Conservation (phyloP, 768 basidiomycete species). For the Phanerochaete sordida region DNA sequence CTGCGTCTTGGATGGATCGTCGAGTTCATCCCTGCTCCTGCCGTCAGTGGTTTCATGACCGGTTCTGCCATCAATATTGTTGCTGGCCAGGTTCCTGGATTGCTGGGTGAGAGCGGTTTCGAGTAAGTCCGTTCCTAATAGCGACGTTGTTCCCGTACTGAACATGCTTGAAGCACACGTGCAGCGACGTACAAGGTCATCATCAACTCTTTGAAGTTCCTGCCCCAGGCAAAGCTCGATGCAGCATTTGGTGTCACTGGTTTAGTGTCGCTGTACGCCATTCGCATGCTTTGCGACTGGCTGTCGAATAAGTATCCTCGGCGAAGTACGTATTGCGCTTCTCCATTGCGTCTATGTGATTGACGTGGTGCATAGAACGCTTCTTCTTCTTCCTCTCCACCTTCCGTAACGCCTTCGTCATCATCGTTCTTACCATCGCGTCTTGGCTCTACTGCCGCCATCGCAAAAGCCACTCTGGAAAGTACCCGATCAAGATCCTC, state of each 20-base stretch:
- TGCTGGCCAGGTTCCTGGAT: conserved; percentile 79
- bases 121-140: conserved; percentile 45
- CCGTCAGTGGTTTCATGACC: conserved; percentile 91
- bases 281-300: conserved; percentile 54
- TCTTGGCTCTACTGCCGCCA: conserved; percentile 82
- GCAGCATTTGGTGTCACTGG: conserved; percentile 88
- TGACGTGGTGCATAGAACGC: conserved; percentile 40
- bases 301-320: conserved; percentile 59
- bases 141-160: background rate
- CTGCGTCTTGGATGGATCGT: conserved; percentile 91
- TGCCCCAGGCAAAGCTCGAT: conserved; percentile 68
- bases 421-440: conserved; percentile 81
- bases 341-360: background rate
- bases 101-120: conserved; percentile 86
- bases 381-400: conserved; percentile 77
- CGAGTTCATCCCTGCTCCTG: conserved; percentile 86
- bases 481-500: conserved; percentile 83
- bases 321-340: conserved; percentile 37
- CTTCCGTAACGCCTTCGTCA: conserved; percentile 81
- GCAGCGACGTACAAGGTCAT: conserved; percentile 83
- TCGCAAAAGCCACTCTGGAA: conserved; percentile 51
- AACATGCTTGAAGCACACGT: conserved; percentile 56
- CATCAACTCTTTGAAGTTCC: conserved; percentile 87
- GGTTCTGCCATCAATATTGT: conserved; percentile 91
- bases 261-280: conserved; percentile 63